Evolutionary conservation across 2,329 filamentous ascomycete species (phyloP).

Genomic region (Pyrenophora teres): DNA sequence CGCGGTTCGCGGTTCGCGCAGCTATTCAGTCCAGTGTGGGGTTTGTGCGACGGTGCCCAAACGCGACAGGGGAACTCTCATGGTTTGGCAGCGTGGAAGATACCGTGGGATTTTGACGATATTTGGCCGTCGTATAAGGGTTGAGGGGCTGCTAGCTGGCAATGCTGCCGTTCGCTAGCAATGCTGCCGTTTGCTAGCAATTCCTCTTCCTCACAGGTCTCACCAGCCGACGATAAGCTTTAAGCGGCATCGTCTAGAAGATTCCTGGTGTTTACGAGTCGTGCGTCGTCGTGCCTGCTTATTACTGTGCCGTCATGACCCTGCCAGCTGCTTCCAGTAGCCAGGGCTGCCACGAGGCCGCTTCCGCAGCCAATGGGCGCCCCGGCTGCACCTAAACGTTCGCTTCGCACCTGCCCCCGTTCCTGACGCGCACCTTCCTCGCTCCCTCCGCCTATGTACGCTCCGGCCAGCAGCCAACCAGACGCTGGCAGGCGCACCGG

Average conservation of each 20-base stretch:
- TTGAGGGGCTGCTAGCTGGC: neutral
- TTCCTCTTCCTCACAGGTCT: neutral
- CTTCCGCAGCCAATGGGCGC: constrained; percentile 15
- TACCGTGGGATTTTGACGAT: neutral
- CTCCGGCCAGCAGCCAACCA: constrained; percentile 2
- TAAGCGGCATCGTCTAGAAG: constrained; percentile 16
- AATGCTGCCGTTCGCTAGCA: neutral
- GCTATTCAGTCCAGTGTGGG: neutral
- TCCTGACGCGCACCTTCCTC: constrained; percentile 14
- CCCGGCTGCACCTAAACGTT: constrained; percentile 17
- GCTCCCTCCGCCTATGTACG: neutral
- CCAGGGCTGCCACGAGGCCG: constrained; percentile 22
- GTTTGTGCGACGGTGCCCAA: neutral
- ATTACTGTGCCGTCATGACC: constrained; percentile 11
- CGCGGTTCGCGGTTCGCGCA: neutral
- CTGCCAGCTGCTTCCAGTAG: constrained; percentile 7
- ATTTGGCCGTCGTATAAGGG: constrained; percentile 3
- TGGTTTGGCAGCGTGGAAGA: neutral
- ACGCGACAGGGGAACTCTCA: neutral
- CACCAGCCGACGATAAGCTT: constrained; percentile 11
- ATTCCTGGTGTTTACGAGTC: constrained; percentile 11
- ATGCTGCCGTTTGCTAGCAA: neutral
- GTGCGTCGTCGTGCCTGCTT: constrained; percentile 4
- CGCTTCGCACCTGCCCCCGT: constrained; percentile 18
- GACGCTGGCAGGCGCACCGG: constrained; percentile 2